phyloP scores from a whole-genome alignment of 495 filamentous ascomycete genomes.

The Aspergillus bertholletiae region DNA sequence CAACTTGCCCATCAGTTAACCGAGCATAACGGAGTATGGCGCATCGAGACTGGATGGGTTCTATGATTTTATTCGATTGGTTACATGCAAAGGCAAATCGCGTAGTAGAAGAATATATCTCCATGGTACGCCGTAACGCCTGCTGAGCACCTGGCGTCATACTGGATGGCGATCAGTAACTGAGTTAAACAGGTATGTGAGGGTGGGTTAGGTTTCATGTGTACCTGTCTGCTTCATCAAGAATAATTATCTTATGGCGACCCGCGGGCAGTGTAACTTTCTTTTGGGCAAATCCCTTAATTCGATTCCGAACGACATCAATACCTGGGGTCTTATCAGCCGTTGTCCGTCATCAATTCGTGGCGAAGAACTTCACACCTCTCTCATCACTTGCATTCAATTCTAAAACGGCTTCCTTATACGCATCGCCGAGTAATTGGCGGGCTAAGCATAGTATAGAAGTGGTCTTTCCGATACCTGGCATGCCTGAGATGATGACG shows the following conservation, averaged over 20 bases:
- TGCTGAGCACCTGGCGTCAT: constrained; percentile 98
- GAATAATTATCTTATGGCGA: constrained; percentile 92
- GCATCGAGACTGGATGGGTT: constrained; percentile 93
- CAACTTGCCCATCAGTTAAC: constrained; percentile 87
- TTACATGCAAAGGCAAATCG: constrained; percentile 99
- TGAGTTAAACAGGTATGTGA: background rate
- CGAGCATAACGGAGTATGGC: constrained; percentile 94
- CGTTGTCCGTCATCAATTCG: background rate
- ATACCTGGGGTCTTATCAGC: constrained; percentile 55
- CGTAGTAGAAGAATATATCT: constrained; percentile 96
- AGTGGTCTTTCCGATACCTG: constrained; percentile 98
- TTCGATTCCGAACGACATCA: constrained; percentile 96
- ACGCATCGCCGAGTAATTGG: constrained; percentile 86
- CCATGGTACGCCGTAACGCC: constrained; percentile 94
- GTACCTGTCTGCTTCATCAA: constrained; percentile 90
- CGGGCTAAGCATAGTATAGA: constrained; percentile 91
- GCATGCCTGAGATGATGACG: constrained; percentile 98
- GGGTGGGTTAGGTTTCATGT: background rate
- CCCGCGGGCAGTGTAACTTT: constrained; percentile 93
- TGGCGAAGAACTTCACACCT: constrained; percentile 44
- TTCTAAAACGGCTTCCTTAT: constrained; percentile 97
- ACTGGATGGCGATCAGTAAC: constrained; percentile 12
- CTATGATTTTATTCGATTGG: constrained; percentile 98
- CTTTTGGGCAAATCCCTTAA: constrained; percentile 98
- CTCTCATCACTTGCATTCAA: constrained; percentile 95